phyloP scores from a whole-genome alignment of 2,329 filamentous ascomycete species.

The Sphaerostilbella broomeana region DNA sequence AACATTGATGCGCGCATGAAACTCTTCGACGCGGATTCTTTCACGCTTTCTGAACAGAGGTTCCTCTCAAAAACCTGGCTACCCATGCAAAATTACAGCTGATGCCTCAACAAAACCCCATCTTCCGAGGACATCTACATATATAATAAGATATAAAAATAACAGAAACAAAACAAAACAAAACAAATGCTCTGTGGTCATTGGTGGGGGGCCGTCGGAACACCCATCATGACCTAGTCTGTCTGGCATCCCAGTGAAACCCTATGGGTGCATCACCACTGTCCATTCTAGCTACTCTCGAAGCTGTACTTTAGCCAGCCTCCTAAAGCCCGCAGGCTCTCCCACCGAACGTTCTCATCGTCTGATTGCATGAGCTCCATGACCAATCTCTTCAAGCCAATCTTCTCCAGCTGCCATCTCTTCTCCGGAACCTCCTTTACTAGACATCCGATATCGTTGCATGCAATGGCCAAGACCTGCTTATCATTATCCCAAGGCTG shows the following conservation, averaged over 20 bases:
- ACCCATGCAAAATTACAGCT: constrained; percentile 26
- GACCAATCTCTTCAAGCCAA: constrained; percentile 77
- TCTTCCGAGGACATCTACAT: constrained; percentile 17
- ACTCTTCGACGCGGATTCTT: too few species aligned
- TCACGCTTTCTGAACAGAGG: too few species aligned
- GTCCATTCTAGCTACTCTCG: constrained; percentile 31
- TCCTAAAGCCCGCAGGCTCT: constrained; percentile 76
- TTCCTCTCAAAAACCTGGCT: constrained; percentile 1
- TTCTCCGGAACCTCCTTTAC: constrained; percentile 88
- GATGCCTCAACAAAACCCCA: constrained; percentile 21
- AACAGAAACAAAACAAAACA: constrained; percentile 3
- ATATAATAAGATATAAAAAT: background rate
- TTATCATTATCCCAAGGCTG: constrained; percentile 72
- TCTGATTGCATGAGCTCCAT: constrained; percentile 91
- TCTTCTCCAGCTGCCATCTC: constrained; percentile 69
- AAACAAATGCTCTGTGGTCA: too few species aligned
- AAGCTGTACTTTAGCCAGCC: constrained; percentile 61
- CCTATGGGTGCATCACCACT: background rate
- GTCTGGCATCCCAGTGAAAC: too few species aligned
- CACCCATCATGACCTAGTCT: too few species aligned
- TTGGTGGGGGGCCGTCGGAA: too few species aligned
- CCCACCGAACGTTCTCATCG: constrained; percentile 86
- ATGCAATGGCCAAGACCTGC: constrained; percentile 85
- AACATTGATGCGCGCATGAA: too few species aligned
- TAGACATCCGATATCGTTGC: constrained; percentile 83